phyloP scores from a whole-genome alignment of 2,329 filamentous ascomycete species.

The Colletotrichum gloeosporioides region DNA sequence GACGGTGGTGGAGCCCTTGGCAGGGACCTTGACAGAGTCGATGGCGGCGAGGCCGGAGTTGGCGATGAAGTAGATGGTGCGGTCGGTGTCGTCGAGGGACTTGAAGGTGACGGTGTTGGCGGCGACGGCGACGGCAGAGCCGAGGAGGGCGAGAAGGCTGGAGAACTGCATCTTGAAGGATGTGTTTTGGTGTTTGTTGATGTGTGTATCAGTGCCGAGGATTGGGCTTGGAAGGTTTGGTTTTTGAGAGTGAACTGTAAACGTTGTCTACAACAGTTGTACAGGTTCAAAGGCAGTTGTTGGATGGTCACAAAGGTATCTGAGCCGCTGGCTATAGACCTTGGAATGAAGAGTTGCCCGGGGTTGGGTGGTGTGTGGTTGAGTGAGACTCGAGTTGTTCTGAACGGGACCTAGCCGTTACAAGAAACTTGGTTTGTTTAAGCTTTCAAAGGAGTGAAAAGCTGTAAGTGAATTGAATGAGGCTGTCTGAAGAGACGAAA shows the following conservation, averaged over 20 bases:
- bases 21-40: constrained; percentile 43
- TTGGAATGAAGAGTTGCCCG: constrained; percentile 1
- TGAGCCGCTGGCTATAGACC: constrained; percentile 12
- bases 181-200: not conserved
- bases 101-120: constrained; percentile 60
- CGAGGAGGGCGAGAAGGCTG: constrained; percentile 46
- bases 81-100: constrained; percentile 58
- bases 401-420: constrained; percentile 14
- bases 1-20: constrained; percentile 42
- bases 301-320: not conserved
- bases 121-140: constrained; percentile 44
- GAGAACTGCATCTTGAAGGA: constrained; percentile 59
- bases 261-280: constrained; percentile 18
- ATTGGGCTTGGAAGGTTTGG: constrained; percentile 17
- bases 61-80: constrained; percentile 57
- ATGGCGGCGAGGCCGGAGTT: constrained; percentile 42
- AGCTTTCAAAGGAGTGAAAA: constrained; percentile 24
- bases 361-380: constrained; percentile 2
- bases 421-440: not conserved
- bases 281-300: not conserved
- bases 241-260: constrained; percentile 8
- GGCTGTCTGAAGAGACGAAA: constrained; percentile 20
- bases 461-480: constrained; percentile 14
- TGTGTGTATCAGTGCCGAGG: constrained; percentile 13
- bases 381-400: constrained; percentile 4